Evolutionary conservation across 495 filamentous ascomycete species (phyloP), one percentile per base, ranked within the genome.

Genomic region (Hypoxylon cercidicola): DNA sequence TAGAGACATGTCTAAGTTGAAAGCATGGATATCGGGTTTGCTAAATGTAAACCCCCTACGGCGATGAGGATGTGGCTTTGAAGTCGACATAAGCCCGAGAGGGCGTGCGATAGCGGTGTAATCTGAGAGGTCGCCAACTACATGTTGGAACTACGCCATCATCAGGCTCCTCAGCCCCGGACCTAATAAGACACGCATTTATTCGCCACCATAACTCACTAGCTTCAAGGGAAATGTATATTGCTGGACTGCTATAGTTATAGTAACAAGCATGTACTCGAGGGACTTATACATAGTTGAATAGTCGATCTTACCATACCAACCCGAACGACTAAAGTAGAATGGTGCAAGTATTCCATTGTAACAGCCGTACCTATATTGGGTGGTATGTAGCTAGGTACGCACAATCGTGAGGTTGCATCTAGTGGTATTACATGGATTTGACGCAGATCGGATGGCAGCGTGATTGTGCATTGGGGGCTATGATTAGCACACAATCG

Each of bases 371-470:
- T 32, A 32, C 30, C 30, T 32, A 11, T 32, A 7, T 32, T 2
- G 23, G 2, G 5, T 25, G 23, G 2, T 2, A 5, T 32, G 30
- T 32, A 32, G 30, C 30, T 32, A 32, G 30, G 3, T 32, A 62
- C 55, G 49, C 46, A 52, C 55, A 60, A 43, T 57, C 49, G 20
- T 55, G 55, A 34, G 48, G 61, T 37, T 19, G 49, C 32, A 25
- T 25, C 0, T 32, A 57, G 66, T 69, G 8, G 52, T 43, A 69
- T 60, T 62, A 66, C 66, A 58, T 50, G 66, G 40, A 15, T 46
- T 57, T 32, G 61, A 54, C 52, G 55, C 61, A 65, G 66, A 66
- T 69, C 66, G 61, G 62, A 49, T 65, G 62, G 62, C 56, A 69
- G 48, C 47, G 62, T 61, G 61, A 62, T 68, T 55, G 56, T 60